phyloP scores from a whole-genome alignment of 352 stramenopile genomes.

The Phytophthora melonis region DNA sequence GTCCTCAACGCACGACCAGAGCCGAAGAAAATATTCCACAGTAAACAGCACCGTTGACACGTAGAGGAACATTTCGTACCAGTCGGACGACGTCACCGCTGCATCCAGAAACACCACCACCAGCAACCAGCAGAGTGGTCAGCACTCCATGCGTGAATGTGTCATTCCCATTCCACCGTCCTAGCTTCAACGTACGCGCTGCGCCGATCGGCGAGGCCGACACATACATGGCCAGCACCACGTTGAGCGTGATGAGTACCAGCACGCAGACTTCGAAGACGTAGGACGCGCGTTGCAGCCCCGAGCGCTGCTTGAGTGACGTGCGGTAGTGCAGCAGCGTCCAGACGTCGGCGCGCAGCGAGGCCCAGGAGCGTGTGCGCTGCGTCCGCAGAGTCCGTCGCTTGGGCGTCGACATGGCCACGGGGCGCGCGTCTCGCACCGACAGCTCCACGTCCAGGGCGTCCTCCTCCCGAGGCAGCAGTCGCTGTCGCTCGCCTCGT shows the following conservation, averaged over 20 bases:
- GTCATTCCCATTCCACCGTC: not conserved
- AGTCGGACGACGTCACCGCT: conserved; percentile 54
- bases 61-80: conserved; percentile 85
- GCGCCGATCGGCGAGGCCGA: conserved; percentile 36
- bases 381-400: not conserved
- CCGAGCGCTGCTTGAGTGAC: conserved; percentile 65
- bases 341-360: conserved; percentile 72
- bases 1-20: conserved; percentile 89
- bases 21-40: conserved; percentile 73
- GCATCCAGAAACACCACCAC: not conserved
- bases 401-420: not conserved
- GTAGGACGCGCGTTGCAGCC: conserved; percentile 75
- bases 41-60: conserved; percentile 80
- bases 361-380: conserved; percentile 12
- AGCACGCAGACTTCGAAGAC: conserved; percentile 72
- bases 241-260: conserved; percentile 81
- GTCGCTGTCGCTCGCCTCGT: conserved; percentile 16
- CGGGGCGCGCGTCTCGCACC: conserved; percentile 15
- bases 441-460: conserved; percentile 17
- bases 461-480: conserved; percentile 32
- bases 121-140: conserved; percentile 1
- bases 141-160: not conserved
- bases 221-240: conserved; percentile 77
- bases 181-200: conserved; percentile 34
- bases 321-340: conserved; percentile 80